Base-by-base conservation (phyloP, 1,139 yeast genomes). In the Candida sp. region DNA sequence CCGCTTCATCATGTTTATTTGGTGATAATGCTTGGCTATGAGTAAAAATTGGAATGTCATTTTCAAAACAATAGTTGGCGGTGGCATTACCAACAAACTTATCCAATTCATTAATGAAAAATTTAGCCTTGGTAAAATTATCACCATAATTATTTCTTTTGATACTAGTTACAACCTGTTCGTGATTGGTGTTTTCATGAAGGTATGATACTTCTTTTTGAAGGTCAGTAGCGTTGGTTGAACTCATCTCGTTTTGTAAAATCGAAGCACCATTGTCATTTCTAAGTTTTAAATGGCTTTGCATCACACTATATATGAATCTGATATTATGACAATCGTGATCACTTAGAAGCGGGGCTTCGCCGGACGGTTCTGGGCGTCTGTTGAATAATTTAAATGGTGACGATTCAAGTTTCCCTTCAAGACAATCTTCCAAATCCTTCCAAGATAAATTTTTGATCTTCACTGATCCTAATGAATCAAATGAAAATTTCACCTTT, bases 281-380 rank as follows among this genome's bases (percentile, higher is more conserved):
- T 38, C 77, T 46, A 3, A 55, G 46, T 43, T 61, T 65, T 47
- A 62, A 63, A 49, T 68, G 70, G 5, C 67, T 60, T 34, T 58
- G 58, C 50, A 72, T 47, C 2, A 67, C 56, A 40, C 57, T 62
- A 49, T 58, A 52, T 19, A 72, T 62, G 46, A 68, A 63, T 15
- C 64, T 63, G n/a, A 73, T 38, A 41, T 66, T 63, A 42, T 65
- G 70, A 27, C 56, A 50, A 49, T 72, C 77, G 2, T 53, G 57
- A 11, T 58, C 56, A 22, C 49, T 56, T 11, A 62, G 39, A 8
- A 52, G 27, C 5, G 32, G 40, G 30, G 40, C 30, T 23, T 39
- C n/a, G 35, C 33, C 7, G 33, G 25, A 35, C 39, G 45, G 38
- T 15, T 19, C 21, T 5, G 36, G 29, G 5, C 12, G 25, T 4